These are phyloP conservation scores for Termitomyces sp. DNA, from an alignment of 768 basidiomycete species.

Conservation along the genomic window DNA sequence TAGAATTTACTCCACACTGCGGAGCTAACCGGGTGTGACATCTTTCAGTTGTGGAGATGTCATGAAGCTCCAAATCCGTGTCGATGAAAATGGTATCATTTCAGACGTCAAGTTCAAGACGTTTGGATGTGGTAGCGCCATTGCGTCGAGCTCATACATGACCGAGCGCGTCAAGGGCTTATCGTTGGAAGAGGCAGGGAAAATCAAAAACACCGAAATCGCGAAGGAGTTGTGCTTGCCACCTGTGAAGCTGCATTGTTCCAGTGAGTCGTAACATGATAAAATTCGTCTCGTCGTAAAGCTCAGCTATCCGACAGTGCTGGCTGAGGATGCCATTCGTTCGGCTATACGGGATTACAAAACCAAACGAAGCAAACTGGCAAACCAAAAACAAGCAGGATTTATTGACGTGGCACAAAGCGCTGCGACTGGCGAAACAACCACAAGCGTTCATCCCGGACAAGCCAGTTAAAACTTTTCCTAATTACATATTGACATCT, in stretches of 20 bases:
- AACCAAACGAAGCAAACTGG: conserved; percentile 63
- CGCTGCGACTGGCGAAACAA: conserved; percentile 47
- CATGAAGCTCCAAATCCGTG: conserved; percentile 99
- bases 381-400: conserved; percentile 51
- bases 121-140: conserved; percentile 97
- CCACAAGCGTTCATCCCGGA: conserved; percentile 46
- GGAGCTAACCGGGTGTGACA: conserved; percentile 23
- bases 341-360: conserved; percentile 97
- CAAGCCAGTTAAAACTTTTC: conserved; percentile 20
- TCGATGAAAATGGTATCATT: conserved; percentile 92
- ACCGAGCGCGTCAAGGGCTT: conserved; percentile 97
- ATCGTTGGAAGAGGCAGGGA: conserved; percentile 88
- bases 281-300: not conserved
- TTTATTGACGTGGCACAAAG: conserved; percentile 71
- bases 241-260: conserved; percentile 94
- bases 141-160: conserved; percentile 97
- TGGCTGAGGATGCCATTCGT: conserved; percentile 98
- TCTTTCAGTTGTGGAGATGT: conserved; percentile 85
- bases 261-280: conserved; percentile 62
- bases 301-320: conserved; percentile 48
- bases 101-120: conserved; percentile 99
- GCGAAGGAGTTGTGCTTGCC: conserved; percentile 95
- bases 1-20: conserved; percentile 14
- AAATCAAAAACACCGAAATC: conserved; percentile 99
- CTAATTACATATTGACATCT: not conserved